Conservation (phyloP, 805 yeast genomes). For the Danielia reshetovae region DNA sequence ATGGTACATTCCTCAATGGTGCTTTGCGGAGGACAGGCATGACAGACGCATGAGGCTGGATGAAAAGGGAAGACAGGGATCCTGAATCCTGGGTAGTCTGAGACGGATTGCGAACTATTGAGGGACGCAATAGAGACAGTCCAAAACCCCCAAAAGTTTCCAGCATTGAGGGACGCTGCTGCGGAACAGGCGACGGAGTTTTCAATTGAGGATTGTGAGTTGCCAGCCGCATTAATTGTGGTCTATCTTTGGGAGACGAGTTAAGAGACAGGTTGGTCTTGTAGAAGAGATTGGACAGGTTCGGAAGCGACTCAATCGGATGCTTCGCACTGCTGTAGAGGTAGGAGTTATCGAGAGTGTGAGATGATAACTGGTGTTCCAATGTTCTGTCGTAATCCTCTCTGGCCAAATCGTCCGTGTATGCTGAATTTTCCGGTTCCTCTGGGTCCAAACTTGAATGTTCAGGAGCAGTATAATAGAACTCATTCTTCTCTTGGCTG, state of each 20-base stretch:
- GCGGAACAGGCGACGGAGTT: slow-evolving; percentile 18
- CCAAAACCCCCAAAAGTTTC: not conserved
- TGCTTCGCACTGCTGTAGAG: not conserved
- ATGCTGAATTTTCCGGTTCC: not conserved
- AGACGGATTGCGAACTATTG: slow-evolving; percentile 30
- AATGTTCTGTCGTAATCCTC: not conserved
- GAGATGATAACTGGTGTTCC: not conserved
- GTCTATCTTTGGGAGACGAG: slow-evolving; percentile 1
- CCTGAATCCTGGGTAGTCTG: slow-evolving; percentile 34
- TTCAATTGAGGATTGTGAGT: slow-evolving; percentile 17
- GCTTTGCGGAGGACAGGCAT: slow-evolving; percentile 5
- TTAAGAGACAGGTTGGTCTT: not conserved
- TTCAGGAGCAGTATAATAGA: slow-evolving; percentile 17
- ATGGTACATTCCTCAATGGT: slow-evolving; percentile 13
- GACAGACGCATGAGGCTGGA: slow-evolving; percentile 2
- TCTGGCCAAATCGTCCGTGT: not conserved
- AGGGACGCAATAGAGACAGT: slow-evolving; percentile 20
- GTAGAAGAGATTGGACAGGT: not conserved
- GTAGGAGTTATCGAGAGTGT: not conserved
- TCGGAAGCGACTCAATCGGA: not conserved
- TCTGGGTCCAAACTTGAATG: no score
- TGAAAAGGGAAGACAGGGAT: slow-evolving; percentile 16
- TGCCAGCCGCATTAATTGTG: not conserved
- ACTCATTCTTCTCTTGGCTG: slow-evolving; percentile 46
- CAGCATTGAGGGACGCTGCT: slow-evolving; percentile 9